A percentile compares a stretch with the other conserved stretches of the same genome.
These are phyloP conservation scores for Nannizzia gypsea DNA, from an alignment of 2,329 filamentous ascomycete genomes.

Conservation along the genomic window DNA sequence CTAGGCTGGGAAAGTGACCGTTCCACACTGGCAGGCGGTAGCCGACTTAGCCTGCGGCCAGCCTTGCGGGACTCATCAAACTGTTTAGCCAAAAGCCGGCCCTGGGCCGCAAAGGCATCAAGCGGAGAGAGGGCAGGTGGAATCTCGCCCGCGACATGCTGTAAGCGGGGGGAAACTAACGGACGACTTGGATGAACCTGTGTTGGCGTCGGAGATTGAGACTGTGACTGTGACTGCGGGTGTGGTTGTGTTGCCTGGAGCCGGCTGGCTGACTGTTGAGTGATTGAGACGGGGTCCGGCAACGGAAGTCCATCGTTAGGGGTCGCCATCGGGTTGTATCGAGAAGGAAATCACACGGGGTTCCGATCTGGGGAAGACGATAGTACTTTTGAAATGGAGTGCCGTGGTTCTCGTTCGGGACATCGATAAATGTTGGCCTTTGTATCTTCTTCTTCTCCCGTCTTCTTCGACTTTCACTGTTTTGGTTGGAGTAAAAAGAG, in stretches of 20 bases:
- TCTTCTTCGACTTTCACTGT: not conserved
- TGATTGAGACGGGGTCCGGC: not conserved
- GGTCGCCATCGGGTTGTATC: not conserved
- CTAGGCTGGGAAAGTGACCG: constrained; percentile 68
- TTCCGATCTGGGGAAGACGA: not conserved
- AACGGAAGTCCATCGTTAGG: not conserved
- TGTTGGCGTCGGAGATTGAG: not conserved
- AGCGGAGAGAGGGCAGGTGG: constrained; percentile 87
- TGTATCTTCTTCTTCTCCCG: not conserved
- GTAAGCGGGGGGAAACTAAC: constrained; percentile 54
- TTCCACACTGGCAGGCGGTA: constrained; percentile 71
- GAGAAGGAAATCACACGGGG: not conserved
- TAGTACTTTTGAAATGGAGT: not conserved
- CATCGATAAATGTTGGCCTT: not conserved
- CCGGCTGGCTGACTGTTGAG: not conserved
- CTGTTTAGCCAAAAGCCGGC: constrained; percentile 73
- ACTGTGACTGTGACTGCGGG: not conserved
- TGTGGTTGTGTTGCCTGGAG: not conserved
- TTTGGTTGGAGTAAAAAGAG: not conserved
- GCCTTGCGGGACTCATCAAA: constrained; percentile 65
- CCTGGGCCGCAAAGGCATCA: constrained; percentile 89
- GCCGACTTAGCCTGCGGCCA: constrained; percentile 68
- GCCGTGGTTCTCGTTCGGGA: not conserved
- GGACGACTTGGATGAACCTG: not conserved
- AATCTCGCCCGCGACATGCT: constrained; percentile 58